Evolutionary conservation across 1,284 basidiomycete genomes (phyloP).

Genomic region (Irpex rosettiformis): DNA sequence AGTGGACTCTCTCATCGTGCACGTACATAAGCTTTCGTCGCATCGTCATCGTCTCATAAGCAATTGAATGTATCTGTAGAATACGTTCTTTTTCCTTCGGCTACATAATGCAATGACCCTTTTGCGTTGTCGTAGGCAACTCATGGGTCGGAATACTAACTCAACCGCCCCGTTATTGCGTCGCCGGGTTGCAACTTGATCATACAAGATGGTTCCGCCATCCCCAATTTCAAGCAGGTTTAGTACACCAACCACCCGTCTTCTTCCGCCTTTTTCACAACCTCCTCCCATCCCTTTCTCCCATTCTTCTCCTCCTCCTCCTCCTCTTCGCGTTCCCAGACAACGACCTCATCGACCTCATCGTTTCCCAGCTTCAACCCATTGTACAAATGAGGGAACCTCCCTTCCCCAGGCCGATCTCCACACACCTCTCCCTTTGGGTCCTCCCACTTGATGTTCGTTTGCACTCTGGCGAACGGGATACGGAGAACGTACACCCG

Average conservation of each 20-base stretch:
- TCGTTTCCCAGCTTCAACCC: constrained; percentile 7
- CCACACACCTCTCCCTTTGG: constrained; percentile 39
- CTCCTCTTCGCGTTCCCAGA: constrained; percentile 21
- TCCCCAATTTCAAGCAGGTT: not conserved
- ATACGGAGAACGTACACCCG: constrained; percentile 48
- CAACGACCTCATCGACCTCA: constrained; percentile 25
- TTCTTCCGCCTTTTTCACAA: constrained; percentile 19
- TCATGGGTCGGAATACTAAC: no score
- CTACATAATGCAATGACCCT: constrained; percentile 1
- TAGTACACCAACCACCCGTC: constrained; percentile 25
- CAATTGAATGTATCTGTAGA: constrained; percentile 4
- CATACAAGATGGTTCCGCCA: no score
- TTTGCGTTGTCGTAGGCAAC: not conserved
- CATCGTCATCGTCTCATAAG: not conserved
- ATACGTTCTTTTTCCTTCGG: constrained; percentile 1
- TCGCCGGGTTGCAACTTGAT: no score
- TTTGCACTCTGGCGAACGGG: constrained; percentile 32
- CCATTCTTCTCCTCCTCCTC: not conserved
- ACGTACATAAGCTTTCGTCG: constrained; percentile 1
- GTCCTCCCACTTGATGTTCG: constrained; percentile 45
- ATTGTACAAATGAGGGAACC: constrained; percentile 57
- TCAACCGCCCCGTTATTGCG: no score
- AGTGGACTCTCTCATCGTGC: not conserved
- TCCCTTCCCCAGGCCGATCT: constrained; percentile 39
- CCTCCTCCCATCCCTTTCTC: constrained; percentile 26